A percentile compares a stretch with the other conserved stretches of the same genome.
phyloP scores from a whole-genome alignment of 495 filamentous ascomycete genomes.

The Xylaria bambusicola region DNA sequence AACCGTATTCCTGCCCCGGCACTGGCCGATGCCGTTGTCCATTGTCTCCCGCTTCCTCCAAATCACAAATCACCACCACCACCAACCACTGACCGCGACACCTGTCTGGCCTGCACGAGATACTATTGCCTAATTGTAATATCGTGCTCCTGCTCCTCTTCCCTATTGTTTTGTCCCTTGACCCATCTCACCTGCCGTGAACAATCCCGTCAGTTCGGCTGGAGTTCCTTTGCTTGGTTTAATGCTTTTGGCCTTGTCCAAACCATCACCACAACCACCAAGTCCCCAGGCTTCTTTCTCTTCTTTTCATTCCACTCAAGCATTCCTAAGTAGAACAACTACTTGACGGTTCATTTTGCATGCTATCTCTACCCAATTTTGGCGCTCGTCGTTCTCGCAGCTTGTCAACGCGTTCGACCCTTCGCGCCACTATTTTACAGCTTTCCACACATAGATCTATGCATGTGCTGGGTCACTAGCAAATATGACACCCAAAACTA shows the following conservation, averaged over 20 bases:
- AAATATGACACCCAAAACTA: constrained; percentile 49
- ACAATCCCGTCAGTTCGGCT: background rate
- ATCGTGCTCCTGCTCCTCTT: background rate
- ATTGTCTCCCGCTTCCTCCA: constrained; percentile 2
- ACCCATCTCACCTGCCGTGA: background rate
- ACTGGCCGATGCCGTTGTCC: constrained; percentile 12
- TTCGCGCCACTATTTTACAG: background rate
- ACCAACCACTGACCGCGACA: too few species aligned
- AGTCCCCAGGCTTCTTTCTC: constrained; percentile 1
- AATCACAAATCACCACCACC: too few species aligned
- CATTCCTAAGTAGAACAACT: background rate
- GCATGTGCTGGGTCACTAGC: constrained; percentile 15
- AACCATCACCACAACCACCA: constrained; percentile 1
- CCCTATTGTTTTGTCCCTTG: background rate
- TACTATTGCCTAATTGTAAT: constrained; percentile 10
- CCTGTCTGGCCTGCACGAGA: background rate
- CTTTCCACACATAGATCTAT: constrained; percentile 1
- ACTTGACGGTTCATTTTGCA: background rate
- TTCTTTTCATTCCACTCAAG: constrained; percentile 1
- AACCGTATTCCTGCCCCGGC: constrained; percentile 15
- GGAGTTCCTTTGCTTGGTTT: background rate
- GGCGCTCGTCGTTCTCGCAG: background rate
- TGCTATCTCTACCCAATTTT: background rate
- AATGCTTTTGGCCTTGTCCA: too few species aligned
- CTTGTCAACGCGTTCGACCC: constrained; percentile 1